Conservation (phyloP, 352 stramenopile species). For the Globisporangium splendens region DNA sequence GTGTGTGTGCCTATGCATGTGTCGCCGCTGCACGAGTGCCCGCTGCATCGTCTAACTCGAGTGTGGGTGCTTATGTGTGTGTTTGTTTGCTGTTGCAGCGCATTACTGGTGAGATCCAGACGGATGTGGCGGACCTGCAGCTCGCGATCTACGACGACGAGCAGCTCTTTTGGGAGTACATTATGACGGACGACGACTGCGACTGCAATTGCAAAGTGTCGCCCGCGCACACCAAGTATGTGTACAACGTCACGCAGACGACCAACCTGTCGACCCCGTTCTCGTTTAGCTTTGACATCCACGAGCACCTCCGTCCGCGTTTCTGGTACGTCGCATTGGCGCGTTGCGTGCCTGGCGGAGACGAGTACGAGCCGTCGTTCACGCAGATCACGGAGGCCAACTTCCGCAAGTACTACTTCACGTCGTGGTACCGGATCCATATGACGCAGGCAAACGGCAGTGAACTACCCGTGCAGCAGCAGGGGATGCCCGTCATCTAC, state of each 20-base stretch:
- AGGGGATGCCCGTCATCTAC: slow-evolving; percentile 57
- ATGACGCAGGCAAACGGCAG: slow-evolving; percentile 63
- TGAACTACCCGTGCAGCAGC: slow-evolving; percentile 65
- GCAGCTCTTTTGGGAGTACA: slow-evolving; percentile 70
- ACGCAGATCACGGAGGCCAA: slow-evolving; percentile 63
- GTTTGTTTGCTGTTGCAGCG: slow-evolving; percentile 19
- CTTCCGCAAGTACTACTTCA: slow-evolving; percentile 79
- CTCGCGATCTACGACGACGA: slow-evolving; percentile 83
- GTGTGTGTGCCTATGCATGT: too few species aligned
- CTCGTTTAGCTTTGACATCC: slow-evolving; percentile 56
- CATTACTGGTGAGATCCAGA: slow-evolving; percentile 63
- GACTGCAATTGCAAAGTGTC: slow-evolving; percentile 77
- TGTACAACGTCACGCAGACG: slow-evolving; percentile 63
- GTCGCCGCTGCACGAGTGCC: too few species aligned
- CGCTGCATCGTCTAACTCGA: too few species aligned
- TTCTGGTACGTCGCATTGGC: slow-evolving; percentile 76
- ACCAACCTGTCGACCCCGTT: slow-evolving; percentile 47
- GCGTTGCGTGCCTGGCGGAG: slow-evolving; percentile 61
- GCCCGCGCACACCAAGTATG: slow-evolving; percentile 50
- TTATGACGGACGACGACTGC: slow-evolving; percentile 57
- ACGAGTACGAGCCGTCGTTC: slow-evolving; percentile 58
- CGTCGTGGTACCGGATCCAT: slow-evolving; percentile 74
- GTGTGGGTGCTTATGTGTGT: background rate
- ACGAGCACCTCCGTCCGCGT: slow-evolving; percentile 58
- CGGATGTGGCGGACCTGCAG: slow-evolving; percentile 53